Evolutionary conservation across 2,329 filamentous ascomycete genomes (phyloP), one percentile per base, ranked within the genome.

Genomic region (Penicillium expansum): DNA sequence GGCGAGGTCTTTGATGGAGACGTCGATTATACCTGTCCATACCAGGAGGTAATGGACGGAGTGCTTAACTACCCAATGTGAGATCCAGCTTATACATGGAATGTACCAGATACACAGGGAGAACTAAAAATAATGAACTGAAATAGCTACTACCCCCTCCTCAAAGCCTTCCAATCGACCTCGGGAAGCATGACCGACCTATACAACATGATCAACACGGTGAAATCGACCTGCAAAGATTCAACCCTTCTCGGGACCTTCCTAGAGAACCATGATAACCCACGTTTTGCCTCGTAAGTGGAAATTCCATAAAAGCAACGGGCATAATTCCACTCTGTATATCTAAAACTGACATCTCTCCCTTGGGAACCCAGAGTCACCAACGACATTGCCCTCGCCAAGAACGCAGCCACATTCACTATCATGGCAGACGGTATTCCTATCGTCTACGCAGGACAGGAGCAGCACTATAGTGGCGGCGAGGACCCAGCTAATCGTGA

Each of bases 371-470:
- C 9, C n/a, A 56, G 64, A 4, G 67, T 70, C 48, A 71, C 69
- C 6, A 47, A 60, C 18, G 69, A 72, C 45, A 59, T 64, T 1
- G 57, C 69, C 5, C 77, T 85, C 1, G 80, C 84, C 42, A 83
- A 85, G 71, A 88, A 88, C 62, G 80, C 81, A 3, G 76, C 87
- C 41, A 77, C 83, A 0, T 88, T 83, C 63, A 81, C 80, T 13
- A 79, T 88, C 38, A 78, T 88, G 16, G 58, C 70, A 13, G 71
- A 86, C 50, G 86, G 86, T 7, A 84, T 88, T 45, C 85, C 85
- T 2, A 84, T 87, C 52, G 64, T 88, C 49, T 89, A 88, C 71
- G 81, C 86, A 58, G 86, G 86, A 18, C 83, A 85, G 55, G 86
- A 88, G 69, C 85, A 88, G 66, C 82, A 81, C 55, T 86, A 80